Base-by-base conservation (phyloP, 1,139 yeast species). In the Blastobotrys illinoisensis region DNA sequence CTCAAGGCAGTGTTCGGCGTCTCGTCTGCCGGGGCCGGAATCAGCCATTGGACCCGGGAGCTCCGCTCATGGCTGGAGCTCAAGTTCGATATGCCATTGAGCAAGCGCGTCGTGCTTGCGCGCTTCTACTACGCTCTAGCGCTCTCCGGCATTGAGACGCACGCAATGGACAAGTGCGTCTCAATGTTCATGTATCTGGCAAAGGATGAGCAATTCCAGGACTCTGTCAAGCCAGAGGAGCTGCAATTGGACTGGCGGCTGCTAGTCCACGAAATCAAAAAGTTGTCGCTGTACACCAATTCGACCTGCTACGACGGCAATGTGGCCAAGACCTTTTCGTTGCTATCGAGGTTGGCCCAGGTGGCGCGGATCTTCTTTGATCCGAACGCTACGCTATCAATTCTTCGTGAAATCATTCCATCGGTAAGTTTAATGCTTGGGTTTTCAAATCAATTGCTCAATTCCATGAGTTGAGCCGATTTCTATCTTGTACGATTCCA, bases 21-120 rank as follows among this genome's bases (percentile, higher is more conserved):
- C 6, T 81, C 86, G 0, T 87, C 95, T 0, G 83, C 93, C 0
- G 85, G 87, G 4, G 83, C 87, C 9, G 80, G 85, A 46, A 85
- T 88, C 9, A 79, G 86, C 54, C 88, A 87, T 58, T 91, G 97
- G 97, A 87, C 97, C 0, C 85, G 88, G 56, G 97, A 90, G 67
- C 77, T 93, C 59, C 78, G 83, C 55, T 85, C 87, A 47, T 87
- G 97, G 82, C 71, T 90, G 58, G 80, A 80, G 60, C 85, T 87
- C 82, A 89, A 89, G 67, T 85, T 87, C 64, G 88, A 86, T 54
- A 78, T 93, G 76, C 98, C 99, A 0, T 64, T 89, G 18, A 66
- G 75, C 1, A 72, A 84, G 49, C 77, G 93, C 55, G 76, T 83
- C 32, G 75, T 80, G 2, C 76, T 93, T 52, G 83, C 90, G 0